These are phyloP conservation scores for Clonostachys sp. DNA, from an alignment of 2,329 filamentous ascomycete species.

Conservation along the genomic window DNA sequence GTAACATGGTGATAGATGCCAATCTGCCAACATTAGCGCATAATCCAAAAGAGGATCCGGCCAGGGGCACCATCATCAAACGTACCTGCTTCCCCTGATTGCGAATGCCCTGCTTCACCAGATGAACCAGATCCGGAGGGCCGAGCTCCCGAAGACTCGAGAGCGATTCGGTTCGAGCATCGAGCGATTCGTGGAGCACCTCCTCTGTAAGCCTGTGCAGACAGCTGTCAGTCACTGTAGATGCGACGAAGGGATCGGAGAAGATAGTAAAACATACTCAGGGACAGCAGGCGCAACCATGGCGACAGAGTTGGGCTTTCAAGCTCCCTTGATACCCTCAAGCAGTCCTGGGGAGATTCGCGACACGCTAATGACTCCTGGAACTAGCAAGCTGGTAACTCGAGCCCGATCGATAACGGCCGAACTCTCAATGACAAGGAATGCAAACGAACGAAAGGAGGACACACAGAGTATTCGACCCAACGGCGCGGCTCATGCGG, in stretches of 20 bases:
- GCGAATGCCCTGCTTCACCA: constrained; percentile 69
- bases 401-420: too few relatives aligned
- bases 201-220: constrained; percentile 83
- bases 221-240: background rate
- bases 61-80: constrained; percentile 5
- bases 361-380: too few relatives aligned
- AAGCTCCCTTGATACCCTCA: background rate
- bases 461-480: too few relatives aligned
- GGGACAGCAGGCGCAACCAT: constrained; percentile 75
- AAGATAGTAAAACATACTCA: constrained; percentile 48
- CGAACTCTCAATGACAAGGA: too few relatives aligned
- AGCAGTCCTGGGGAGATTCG: too few relatives aligned
- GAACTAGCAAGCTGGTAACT: too few relatives aligned
- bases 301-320: constrained; percentile 18
- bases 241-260: constrained; percentile 6
- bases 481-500: too few relatives aligned
- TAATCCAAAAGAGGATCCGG: background rate
- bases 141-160: constrained; percentile 85
- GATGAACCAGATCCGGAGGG: constrained; percentile 90
- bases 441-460: too few relatives aligned
- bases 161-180: constrained; percentile 86
- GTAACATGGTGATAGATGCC: constrained; percentile 98
- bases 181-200: constrained; percentile 84
- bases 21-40: constrained; percentile 45
- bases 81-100: constrained; percentile 52